Percentiles rank a stretch among this genome's conserved stretches.
Conservation (phyloP, 306 rosid genomes). For the Inga laurina region DNA sequence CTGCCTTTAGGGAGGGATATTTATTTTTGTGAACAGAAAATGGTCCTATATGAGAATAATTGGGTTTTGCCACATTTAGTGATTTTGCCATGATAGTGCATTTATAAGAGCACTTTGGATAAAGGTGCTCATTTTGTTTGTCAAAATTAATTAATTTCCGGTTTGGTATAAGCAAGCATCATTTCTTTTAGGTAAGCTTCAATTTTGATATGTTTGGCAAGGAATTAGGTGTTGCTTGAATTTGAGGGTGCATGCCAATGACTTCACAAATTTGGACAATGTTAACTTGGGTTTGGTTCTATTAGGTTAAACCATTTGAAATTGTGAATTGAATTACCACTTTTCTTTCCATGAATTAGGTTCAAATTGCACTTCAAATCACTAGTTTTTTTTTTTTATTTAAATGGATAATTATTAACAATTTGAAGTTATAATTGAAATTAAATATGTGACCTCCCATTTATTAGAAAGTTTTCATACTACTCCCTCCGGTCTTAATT, state of each 20-base stretch:
- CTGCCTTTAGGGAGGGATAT: not conserved
- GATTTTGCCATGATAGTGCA: not conserved
- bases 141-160: not conserved
- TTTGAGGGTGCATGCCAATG: not conserved
- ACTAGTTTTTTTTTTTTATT: no score
- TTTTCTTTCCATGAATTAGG: not conserved
- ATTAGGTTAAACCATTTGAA: not conserved
- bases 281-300: not conserved
- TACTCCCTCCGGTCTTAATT: no score
- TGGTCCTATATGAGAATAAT: not conserved
- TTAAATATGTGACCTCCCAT: no score
- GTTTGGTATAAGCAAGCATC: constrained; percentile 13
- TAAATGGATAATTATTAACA: no score
- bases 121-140: not conserved
- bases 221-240: not conserved
- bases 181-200: not conserved
- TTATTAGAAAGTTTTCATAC: no score
- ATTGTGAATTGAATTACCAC: not conserved
- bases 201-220: not conserved
- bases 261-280: not conserved
- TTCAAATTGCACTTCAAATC: no score
- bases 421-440: no score
- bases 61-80: not conserved
- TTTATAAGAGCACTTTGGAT: not conserved
- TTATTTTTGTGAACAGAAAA: not conserved